Base-by-base conservation (phyloP, 805 yeast species). In the Wickerhamiella sorbophila region DNA sequence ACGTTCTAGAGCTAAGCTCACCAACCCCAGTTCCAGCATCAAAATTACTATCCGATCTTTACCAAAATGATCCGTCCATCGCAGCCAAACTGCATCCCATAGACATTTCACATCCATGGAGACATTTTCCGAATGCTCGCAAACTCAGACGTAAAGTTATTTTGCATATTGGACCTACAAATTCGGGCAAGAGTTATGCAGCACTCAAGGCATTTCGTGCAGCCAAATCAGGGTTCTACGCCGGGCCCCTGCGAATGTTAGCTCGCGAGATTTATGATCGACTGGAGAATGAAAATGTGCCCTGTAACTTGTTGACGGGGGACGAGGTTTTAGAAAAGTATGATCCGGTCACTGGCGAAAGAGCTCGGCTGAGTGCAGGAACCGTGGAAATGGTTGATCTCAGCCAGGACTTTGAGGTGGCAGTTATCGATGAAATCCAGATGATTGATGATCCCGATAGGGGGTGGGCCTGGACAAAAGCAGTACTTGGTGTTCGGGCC, bases 81-180 rank as follows among this genome's bases (percentile, higher is more conserved):
- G 27, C 19, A 21, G 9, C 24, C 8, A 3, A 16, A 8, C 38
- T 26, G 29, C 31, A 36, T 8, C 16, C 47, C 2, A 18, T 60
- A 4, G 75, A 74, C 49, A 61, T 76, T 19, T 57, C 68, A 15
- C 67, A 75, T 47, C 91, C 91, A 0, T 72, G 72, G 8, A 76
- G 76, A 48, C 81, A 94, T 86, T 91, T 69, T 53, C 95, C 97
- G 0, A 75, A 69, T 36, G 93, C 98, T 0, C 67, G 97, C 32
- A 72, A 75, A 48, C 66, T 85, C 64, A 77, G 75, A 48, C 66
- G 99, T 32, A 77, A 79, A 39, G 69, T 91, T 38, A 70, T 80
- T n/a, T 72, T 91, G 76, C 99, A 91, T 57, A 83, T 91, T 9
- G 99, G 99, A 0, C 98, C 99, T 1, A 91, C 99, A 0, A 91